A percentile compares a stretch with the other conserved stretches of the same genome.
These are phyloP conservation scores for Neoboletus magnificus DNA, from an alignment of 768 basidiomycete genomes.

Conservation along the genomic window DNA sequence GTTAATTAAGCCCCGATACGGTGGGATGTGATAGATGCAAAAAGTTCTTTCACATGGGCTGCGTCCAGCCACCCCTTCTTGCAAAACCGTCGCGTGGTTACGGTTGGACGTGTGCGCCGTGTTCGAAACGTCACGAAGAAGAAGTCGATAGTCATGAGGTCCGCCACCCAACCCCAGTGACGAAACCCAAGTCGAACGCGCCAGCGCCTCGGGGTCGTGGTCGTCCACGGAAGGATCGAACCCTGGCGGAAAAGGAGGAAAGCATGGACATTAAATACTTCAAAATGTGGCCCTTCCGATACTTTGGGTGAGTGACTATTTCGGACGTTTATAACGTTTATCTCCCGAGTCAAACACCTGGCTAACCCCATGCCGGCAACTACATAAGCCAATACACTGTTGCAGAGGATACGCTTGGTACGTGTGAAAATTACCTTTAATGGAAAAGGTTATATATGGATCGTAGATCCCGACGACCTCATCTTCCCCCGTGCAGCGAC, in stretches of 20 bases:
- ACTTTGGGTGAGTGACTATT: constrained; percentile 77
- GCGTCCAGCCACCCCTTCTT: constrained; percentile 85
- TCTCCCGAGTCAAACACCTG: not conserved
- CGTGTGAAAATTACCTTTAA: constrained; percentile 24
- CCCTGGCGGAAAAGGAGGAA: constrained; percentile 73
- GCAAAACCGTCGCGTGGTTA: constrained; percentile 95
- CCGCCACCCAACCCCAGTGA: constrained; percentile 52
- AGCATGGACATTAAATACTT: constrained; percentile 77
- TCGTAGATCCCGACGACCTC: constrained; percentile 88
- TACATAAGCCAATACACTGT: constrained; percentile 74
- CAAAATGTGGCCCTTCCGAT: constrained; percentile 93
- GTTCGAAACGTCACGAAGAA: constrained; percentile 83
- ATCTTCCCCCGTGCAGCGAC: constrained; percentile 94
- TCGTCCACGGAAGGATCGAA: constrained; percentile 72
- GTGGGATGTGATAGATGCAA: constrained; percentile 92
- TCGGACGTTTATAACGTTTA: not conserved
- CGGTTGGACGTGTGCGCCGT: constrained; percentile 96
- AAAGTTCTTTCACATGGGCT: constrained; percentile 91
- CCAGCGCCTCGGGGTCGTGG: constrained; percentile 71
- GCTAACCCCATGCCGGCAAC: constrained; percentile 13
- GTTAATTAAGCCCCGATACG: constrained; percentile 62
- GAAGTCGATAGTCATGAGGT: constrained; percentile 75
- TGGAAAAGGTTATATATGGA: constrained; percentile 27
- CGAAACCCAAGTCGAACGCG: constrained; percentile 65
- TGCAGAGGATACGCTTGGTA: constrained; percentile 88